A percentile compares a stretch with the other conserved stretches of the same genome.
phyloP scores from a whole-genome alignment of 2,329 filamentous ascomycete genomes.

The Colletotrichum scovillei region DNA sequence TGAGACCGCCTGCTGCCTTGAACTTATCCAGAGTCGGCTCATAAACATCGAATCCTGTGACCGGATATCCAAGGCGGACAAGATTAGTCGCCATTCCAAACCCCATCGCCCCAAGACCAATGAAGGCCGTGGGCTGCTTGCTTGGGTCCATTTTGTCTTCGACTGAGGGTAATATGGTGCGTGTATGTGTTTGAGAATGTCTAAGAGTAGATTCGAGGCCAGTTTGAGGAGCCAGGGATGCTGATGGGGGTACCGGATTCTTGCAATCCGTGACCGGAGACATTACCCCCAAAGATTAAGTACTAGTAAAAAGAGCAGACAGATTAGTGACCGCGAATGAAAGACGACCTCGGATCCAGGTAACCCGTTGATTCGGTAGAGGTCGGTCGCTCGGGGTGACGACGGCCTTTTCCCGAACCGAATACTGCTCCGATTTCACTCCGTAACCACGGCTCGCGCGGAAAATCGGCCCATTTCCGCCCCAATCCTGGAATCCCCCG shows the following conservation, averaged over 20 bases:
- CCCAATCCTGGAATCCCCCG: not conserved
- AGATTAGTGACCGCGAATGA: not conserved
- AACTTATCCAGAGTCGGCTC: not conserved
- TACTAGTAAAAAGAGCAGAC: not conserved
- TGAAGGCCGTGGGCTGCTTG: not conserved
- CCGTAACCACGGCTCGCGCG: not conserved
- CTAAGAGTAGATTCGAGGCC: not conserved
- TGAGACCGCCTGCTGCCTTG: not conserved
- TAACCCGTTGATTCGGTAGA: not conserved
- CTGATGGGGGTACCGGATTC: not conserved
- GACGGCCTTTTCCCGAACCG: not conserved
- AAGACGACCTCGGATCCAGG: not conserved
- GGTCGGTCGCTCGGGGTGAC: not conserved
- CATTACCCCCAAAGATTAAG: not conserved
- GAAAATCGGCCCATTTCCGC: not conserved
- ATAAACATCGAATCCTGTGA: not conserved
- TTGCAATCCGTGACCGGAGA: not conserved
- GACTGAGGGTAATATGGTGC: not conserved
- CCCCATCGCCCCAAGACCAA: slow-evolving; percentile 82
- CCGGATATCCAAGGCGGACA: not conserved
- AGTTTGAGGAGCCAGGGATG: not conserved
- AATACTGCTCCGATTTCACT: not conserved
- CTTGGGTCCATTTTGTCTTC: not conserved
- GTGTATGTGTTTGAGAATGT: not conserved
- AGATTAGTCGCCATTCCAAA: slow-evolving; percentile 85